Evolutionary conservation across 495 filamentous ascomycete genomes (phyloP).

Genomic region (Podospora fimiseda): DNA sequence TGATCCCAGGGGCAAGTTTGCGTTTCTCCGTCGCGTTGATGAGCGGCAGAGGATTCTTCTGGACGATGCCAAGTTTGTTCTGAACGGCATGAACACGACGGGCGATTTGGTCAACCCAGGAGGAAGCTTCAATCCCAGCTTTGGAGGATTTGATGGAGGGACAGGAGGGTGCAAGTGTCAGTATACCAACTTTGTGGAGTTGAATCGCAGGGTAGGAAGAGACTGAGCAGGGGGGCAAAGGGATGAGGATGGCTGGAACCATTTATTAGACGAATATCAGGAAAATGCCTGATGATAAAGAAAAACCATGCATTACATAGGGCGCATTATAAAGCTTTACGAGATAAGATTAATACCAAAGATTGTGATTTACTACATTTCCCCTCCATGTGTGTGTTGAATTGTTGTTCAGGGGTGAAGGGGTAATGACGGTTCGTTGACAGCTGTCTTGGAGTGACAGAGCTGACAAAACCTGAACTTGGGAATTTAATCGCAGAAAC

Average conservation of each 20-base stretch:
- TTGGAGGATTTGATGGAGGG: constrained; percentile 62
- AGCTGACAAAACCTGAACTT: too few species aligned
- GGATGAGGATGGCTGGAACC: too few species aligned
- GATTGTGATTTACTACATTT: too few species aligned
- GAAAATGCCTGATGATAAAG: too few species aligned
- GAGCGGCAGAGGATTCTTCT: constrained; percentile 44
- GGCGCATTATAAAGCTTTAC: too few species aligned
- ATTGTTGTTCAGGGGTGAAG: too few species aligned
- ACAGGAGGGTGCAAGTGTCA: constrained; percentile 67
- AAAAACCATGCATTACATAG: too few species aligned
- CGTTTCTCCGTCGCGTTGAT: constrained; percentile 65
- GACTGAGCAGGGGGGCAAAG: neutral
- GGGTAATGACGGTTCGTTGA: too few species aligned
- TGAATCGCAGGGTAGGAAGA: constrained; percentile 9
- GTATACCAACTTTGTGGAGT: constrained; percentile 60
- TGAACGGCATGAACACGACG: constrained; percentile 54
- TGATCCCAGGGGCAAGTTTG: constrained; percentile 51
- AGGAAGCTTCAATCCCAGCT: constrained; percentile 30
- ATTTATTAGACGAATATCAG: too few species aligned
- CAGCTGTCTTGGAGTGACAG: neutral
- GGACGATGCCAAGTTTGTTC: constrained; percentile 46
- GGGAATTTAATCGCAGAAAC: neutral
- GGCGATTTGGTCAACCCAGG: constrained; percentile 55
- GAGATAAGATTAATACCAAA: too few species aligned
- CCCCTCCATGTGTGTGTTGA: too few species aligned